Evolutionary conservation across 164 flowering plant species (phyloP).

Genomic region (Buxus sempervirens): DNA sequence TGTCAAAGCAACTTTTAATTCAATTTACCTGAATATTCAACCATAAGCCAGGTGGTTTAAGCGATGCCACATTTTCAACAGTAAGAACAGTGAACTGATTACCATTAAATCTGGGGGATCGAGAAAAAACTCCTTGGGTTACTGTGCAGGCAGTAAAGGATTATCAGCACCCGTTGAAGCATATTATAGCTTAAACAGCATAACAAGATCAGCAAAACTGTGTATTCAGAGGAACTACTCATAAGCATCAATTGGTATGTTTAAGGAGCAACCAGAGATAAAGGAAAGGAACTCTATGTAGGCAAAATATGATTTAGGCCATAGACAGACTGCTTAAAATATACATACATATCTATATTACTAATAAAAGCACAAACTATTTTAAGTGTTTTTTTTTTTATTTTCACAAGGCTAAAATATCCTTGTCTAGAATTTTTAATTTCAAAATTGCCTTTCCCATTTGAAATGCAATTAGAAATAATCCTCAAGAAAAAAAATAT

Average conservation of each 20-base stretch:
- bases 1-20: background rate
- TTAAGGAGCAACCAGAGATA: background rate
- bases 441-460: background rate
- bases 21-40: constrained; percentile 4
- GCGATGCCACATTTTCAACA: background rate
- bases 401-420: background rate
- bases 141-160: background rate
- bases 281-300: background rate
- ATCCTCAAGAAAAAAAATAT: too few species aligned
- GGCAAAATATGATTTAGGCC: too few species aligned
- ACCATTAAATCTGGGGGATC: background rate
- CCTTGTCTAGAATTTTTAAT: too few species aligned
- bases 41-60: constrained; percentile 1
- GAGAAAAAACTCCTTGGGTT: constrained; percentile 2
- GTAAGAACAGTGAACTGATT: background rate
- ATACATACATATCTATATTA: too few species aligned
- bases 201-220: background rate
- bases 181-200: background rate
- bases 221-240: background rate
- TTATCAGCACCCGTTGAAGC: background rate
- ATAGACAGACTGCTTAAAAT: background rate
- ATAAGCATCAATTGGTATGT: background rate
- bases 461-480: too few species aligned
- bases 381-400: too few species aligned
- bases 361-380: background rate